Evolutionary conservation across 148 eudicot genomes (phyloP).

Genomic region (Gaultheria prostrata): DNA sequence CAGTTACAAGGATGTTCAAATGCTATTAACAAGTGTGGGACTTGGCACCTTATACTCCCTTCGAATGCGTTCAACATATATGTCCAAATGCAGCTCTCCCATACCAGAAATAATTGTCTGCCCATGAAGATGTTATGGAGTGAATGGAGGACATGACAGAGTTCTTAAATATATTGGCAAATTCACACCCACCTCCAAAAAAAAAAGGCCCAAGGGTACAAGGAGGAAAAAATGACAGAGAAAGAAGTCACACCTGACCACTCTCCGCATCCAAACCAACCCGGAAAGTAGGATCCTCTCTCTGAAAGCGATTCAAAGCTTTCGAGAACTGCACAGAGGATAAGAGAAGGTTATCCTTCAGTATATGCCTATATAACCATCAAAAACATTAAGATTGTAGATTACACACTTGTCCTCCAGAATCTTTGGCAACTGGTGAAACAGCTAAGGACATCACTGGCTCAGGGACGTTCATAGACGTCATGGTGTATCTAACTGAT

Average conservation of each 20-base stretch:
- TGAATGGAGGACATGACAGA: slow-evolving; percentile 11
- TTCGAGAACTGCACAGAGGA: slow-evolving; percentile 74
- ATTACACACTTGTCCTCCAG: slow-evolving; percentile 86
- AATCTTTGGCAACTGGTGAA: slow-evolving; percentile 87
- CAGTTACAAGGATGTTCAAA: neutral
- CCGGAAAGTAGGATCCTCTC: slow-evolving; percentile 97
- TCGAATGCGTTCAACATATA: slow-evolving; percentile 94
- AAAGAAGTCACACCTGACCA: slow-evolving; percentile 47
- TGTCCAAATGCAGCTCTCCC: slow-evolving; percentile 95
- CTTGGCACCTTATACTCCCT: slow-evolving; percentile 82
- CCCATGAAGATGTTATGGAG: slow-evolving; percentile 19
- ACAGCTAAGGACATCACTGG: slow-evolving; percentile 97
- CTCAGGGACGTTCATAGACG: slow-evolving; percentile 98
- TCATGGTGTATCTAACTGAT: slow-evolving; percentile 91
- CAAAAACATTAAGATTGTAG: neutral
- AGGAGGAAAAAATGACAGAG: neutral
- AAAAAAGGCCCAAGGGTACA: neutral
- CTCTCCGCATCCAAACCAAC: slow-evolving; percentile 96
- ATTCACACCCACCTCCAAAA: neutral
- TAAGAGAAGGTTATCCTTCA: neutral
- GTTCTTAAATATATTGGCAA: neutral
- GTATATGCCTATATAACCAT: neutral
- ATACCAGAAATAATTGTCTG: slow-evolving; percentile 98
- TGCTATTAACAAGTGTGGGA: neutral
- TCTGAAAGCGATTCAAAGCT: slow-evolving; percentile 96